Evolutionary conservation across 23 red algal genomes (phyloP).

Genomic region (Agarophyton chilense): DNA sequence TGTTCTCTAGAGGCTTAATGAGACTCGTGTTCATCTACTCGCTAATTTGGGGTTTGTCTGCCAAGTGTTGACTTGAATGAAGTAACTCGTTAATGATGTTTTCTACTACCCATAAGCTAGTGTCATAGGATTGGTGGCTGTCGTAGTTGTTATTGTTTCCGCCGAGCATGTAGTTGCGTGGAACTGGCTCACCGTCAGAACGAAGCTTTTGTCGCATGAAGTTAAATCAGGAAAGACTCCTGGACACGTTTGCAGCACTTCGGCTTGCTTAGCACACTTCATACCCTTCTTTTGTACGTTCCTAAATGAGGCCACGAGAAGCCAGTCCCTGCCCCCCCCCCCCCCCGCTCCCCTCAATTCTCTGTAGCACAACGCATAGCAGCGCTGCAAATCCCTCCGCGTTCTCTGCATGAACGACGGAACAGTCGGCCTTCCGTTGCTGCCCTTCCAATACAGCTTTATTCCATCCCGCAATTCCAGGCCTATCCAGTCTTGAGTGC

Average conservation of each 20-base stretch:
- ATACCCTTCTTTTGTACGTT: background rate
- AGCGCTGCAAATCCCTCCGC: too few species aligned
- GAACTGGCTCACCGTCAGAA: constrained; percentile 18
- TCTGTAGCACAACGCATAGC: too few species aligned
- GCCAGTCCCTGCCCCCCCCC: background rate
- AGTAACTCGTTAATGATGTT: constrained; percentile 46
- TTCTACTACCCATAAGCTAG: constrained; percentile 32
- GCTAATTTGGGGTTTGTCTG: background rate
- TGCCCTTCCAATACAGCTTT: too few species aligned
- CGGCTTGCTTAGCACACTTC: constrained; percentile 6
- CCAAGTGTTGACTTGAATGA: constrained; percentile 23
- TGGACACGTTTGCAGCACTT: constrained; percentile 40
- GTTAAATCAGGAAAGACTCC: constrained; percentile 34
- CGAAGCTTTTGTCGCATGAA: constrained; percentile 44
- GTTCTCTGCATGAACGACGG: too few species aligned
- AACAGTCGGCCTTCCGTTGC: too few species aligned
- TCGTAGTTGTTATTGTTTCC: constrained; percentile 40
- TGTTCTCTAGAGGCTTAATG: background rate
- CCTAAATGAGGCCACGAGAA: background rate
- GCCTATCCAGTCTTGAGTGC: too few species aligned
- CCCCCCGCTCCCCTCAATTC: too few species aligned
- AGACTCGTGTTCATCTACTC: constrained; percentile 19
- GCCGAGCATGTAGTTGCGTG: constrained; percentile 18
- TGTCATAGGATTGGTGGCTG: constrained; percentile 5
- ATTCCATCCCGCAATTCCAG: too few species aligned